These are phyloP conservation scores for Achaetomium macrosporum DNA, from an alignment of 2,329 filamentous ascomycete species.

Conservation along the genomic window DNA sequence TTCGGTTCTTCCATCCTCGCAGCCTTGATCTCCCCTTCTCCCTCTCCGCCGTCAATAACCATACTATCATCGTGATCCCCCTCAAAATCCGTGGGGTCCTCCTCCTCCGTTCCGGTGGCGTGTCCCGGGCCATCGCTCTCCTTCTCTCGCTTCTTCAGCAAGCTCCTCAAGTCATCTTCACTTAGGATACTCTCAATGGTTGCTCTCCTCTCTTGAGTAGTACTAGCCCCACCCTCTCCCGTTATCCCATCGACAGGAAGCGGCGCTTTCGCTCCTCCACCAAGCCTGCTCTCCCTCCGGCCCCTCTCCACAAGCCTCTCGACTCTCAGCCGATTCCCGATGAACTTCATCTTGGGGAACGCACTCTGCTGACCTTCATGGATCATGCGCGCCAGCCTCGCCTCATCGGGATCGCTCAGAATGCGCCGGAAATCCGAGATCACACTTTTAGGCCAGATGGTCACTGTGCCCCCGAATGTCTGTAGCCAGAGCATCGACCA, in stretches of 20 bases:
- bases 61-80: constrained; percentile 11
- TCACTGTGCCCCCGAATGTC: constrained; percentile 88
- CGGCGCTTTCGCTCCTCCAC: constrained; percentile 26
- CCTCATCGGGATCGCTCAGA: constrained; percentile 71
- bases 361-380: constrained; percentile 82
- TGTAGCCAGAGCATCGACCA: constrained; percentile 98
- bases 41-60: constrained; percentile 4
- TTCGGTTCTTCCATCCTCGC: background rate
- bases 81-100: constrained; percentile 28
- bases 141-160: constrained; percentile 31
- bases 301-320: constrained; percentile 64
- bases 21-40: background rate
- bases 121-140: constrained; percentile 11
- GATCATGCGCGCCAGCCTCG: constrained; percentile 79
- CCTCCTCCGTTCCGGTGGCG: constrained; percentile 23
- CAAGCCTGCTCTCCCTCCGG: constrained; percentile 44
- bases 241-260: background rate
- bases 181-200: constrained; percentile 57
- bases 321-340: constrained; percentile 78
- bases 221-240: background rate
- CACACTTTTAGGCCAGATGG: constrained; percentile 84
- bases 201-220: constrained; percentile 32
- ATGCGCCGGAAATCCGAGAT: constrained; percentile 80
- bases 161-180: constrained; percentile 51
- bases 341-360: constrained; percentile 88